phyloP scores from a whole-genome alignment of 1,139 yeast species.

The Eremothecium cymbalariae region DNA sequence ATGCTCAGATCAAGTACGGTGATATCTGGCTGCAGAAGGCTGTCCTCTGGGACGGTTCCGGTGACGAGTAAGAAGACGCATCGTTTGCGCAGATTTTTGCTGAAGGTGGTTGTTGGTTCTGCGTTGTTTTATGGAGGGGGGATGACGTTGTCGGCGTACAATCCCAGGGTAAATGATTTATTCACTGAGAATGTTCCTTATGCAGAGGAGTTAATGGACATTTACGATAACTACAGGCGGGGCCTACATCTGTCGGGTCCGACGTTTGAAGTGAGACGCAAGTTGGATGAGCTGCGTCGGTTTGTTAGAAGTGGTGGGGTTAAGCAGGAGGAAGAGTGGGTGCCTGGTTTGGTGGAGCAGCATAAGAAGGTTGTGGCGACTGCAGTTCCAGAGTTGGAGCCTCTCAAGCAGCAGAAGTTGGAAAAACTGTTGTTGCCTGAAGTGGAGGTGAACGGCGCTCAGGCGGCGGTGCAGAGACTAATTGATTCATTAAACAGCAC shows the following conservation, averaged over 20 bases:
- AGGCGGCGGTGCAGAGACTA: constrained; percentile 42
- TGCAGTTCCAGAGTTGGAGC: neutral
- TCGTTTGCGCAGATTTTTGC: constrained; percentile 33
- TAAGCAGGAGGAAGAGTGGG: neutral
- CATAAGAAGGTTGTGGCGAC: neutral
- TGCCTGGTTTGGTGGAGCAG: constrained; percentile 4
- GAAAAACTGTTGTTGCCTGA: constrained; percentile 10
- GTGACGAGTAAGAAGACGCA: constrained; percentile 12
- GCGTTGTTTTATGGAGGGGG: constrained; percentile 39
- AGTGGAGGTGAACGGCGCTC: constrained; percentile 27
- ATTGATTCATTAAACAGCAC: constrained; percentile 46
- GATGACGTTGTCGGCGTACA: constrained; percentile 37
- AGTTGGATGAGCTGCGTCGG: constrained; percentile 38
- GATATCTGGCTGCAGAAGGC: constrained; percentile 3
- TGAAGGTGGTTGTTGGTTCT: constrained; percentile 33
- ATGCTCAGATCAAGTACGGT: neutral
- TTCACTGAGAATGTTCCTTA: constrained; percentile 56
- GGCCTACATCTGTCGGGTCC: constrained; percentile 15
- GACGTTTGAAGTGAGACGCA: constrained; percentile 21
- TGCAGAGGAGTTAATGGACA: constrained; percentile 45
- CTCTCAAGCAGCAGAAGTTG: constrained; percentile 2
- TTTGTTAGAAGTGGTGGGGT: constrained; percentile 8
- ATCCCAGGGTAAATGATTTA: constrained; percentile 39
- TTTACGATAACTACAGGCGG: constrained; percentile 38
- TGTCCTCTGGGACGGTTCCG: constrained; percentile 10